Conservation (phyloP, 768 basidiomycete species). For the Calocybe gangraenosa region DNA sequence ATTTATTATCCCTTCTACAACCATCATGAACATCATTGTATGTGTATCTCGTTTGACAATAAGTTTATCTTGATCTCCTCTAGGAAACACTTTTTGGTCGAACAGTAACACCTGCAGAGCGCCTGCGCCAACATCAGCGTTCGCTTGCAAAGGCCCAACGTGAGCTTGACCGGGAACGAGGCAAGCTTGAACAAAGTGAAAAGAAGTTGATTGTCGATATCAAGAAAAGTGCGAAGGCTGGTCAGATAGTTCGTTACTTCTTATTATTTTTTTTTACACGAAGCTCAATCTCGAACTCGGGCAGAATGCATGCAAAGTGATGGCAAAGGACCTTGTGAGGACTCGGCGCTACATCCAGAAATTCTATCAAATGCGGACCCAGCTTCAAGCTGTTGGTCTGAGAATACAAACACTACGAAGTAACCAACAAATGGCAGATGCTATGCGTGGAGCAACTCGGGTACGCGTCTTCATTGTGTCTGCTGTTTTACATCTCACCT, state of each 20-base stretch:
- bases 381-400: conserved; percentile 92
- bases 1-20: neutral
- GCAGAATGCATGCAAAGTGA: conserved; percentile 97
- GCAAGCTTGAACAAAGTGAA: conserved; percentile 92
- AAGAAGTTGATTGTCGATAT: conserved; percentile 96
- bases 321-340: conserved; percentile 98
- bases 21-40: conserved; percentile 76
- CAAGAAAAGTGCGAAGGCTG: conserved; percentile 92
- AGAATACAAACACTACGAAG: conserved; percentile 95
- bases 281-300: conserved; percentile 15
- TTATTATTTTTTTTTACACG: conserved; percentile 3
- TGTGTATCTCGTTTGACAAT: conserved; percentile 19
- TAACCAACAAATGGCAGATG: conserved; percentile 99
- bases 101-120: conserved; percentile 92
- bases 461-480: conserved; percentile 43
- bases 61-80: conserved; percentile 9
- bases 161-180: conserved; percentile 93
- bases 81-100: conserved; percentile 96
- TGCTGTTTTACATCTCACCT: conserved; percentile 4
- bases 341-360: conserved; percentile 95
- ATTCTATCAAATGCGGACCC: conserved; percentile 98
- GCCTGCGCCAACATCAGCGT: conserved; percentile 94
- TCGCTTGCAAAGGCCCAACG: conserved; percentile 95
- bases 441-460: conserved; percentile 96
- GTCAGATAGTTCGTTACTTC: conserved; percentile 72